These are phyloP conservation scores for Claviceps sp. DNA, from an alignment of 2,329 filamentous ascomycete genomes.

Conservation along the genomic window DNA sequence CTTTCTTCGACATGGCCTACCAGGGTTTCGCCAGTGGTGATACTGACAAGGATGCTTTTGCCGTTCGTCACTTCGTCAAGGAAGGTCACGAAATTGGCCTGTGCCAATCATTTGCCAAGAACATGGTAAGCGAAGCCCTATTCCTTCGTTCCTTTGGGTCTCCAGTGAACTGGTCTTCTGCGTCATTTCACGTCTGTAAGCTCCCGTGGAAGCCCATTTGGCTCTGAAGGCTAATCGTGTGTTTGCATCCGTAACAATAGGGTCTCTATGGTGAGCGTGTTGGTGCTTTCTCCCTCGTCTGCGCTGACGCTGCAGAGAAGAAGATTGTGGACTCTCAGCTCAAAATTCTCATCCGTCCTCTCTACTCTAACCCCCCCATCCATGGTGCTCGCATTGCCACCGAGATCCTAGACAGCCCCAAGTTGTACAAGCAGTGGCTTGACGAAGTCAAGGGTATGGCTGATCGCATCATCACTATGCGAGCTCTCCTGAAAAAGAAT, in stretches of 20 bases:
- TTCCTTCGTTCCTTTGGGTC: neutral
- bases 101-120: constrained; percentile 95
- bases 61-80: constrained; percentile 83
- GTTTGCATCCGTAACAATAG: constrained; percentile 24
- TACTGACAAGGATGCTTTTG: constrained; percentile 85
- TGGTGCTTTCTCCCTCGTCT: constrained; percentile 89
- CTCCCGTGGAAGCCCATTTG: too few species aligned
- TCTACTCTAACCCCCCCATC: constrained; percentile 97
- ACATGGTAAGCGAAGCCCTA: constrained; percentile 55
- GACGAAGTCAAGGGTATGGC: constrained; percentile 97
- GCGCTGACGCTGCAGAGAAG: constrained; percentile 76
- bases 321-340: constrained; percentile 93
- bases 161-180: neutral
- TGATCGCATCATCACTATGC: constrained; percentile 98
- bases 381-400: constrained; percentile 92
- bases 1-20: constrained; percentile 99
- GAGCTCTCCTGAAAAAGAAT: constrained; percentile 84
- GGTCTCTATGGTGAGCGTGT: constrained; percentile 98
- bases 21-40: constrained; percentile 93
- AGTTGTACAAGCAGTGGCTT: constrained; percentile 87
- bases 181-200: neutral
- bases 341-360: constrained; percentile 92
- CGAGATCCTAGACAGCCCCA: constrained; percentile 76
- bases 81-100: constrained; percentile 82
- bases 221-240: neutral